These are phyloP conservation scores for Clitopilus hobsonii DNA, from an alignment of 768 basidiomycete species.

Conservation along the genomic window DNA sequence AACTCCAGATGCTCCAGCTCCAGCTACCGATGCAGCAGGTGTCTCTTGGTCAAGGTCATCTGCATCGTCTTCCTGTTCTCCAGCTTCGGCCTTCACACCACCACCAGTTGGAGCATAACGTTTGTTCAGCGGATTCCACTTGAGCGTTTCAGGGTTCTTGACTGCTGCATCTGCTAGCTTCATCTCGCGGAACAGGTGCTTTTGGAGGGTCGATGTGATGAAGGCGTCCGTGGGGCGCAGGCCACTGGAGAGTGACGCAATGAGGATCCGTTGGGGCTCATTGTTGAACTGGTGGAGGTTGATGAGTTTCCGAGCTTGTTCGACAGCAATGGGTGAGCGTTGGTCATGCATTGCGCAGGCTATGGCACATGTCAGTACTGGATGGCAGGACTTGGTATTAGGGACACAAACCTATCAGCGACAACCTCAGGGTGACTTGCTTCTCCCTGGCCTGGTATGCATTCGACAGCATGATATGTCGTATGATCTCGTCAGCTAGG, in stretches of 20 bases:
- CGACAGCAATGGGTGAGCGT: conserved; percentile 55
- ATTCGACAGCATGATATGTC: conserved; percentile 71
- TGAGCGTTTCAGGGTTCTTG: conserved; percentile 53
- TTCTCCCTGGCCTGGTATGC: conserved; percentile 58
- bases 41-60: conserved; percentile 31
- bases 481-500: conserved; percentile 67
- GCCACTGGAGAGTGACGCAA: conserved; percentile 71
- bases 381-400: not conserved
- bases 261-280: conserved; percentile 74
- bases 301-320: conserved; percentile 74
- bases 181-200: conserved; percentile 80
- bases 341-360: conserved; percentile 68
- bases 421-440: conserved; percentile 71
- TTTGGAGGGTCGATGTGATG: conserved; percentile 74
- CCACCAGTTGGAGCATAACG: conserved; percentile 46
- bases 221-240: conserved; percentile 69
- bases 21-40: not conserved
- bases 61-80: conserved; percentile 33
- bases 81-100: conserved; percentile 33
- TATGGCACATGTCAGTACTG: conserved; percentile 22
- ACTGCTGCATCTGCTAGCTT: conserved; percentile 63
- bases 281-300: conserved; percentile 81
- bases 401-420: conserved; percentile 61
- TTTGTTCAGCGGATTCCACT: conserved; percentile 57
- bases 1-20: conserved; percentile 10